Evolutionary conservation across 179 eudicot genomes (phyloP), one percentile per base, ranked within the genome.

Genomic region (Vitellaria paradoxa): DNA sequence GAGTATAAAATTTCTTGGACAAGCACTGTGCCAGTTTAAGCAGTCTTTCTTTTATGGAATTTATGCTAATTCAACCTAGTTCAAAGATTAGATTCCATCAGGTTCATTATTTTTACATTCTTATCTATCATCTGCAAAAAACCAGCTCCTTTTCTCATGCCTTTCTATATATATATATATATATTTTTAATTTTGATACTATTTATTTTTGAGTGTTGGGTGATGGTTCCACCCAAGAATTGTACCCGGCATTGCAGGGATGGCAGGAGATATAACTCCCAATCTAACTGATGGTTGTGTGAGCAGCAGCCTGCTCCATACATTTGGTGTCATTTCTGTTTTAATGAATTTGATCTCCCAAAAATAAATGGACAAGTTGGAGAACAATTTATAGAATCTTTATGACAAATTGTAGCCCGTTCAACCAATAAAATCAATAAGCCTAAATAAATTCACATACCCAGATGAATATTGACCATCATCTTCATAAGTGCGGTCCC

Each of bases 391-490:
- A 9, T 8, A 56, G 50, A 50, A 45, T 53, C 47, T 52, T 14
- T 18, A 37, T 71, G 18, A 24, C 37, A 55, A 15, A 53, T 30
- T 65, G 21, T 65, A 24, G 21, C 52, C 20, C 50, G 20, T 42
- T 42, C 7, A 67, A 42, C 37, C 26, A 53, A 13, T 47, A 74
- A 55, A 45, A 13, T 46, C 42, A 68, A 9, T 30, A 24, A 64
- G 26, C 1, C 52, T 62, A 9, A 57, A 56, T 47, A 56, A 14
- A 60, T 56, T 24, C n/a, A 71, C 82, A 79, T 84, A 96, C 99
- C 97, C 85, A 73, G 98, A 87, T 76, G 99, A 92, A 67, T 89
- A 88, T 61, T 82, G 94, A 75, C 91, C 97, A 83, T 94, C 95
- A 77, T 89, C 97, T 74, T 96, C 98, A 84, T 85, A 86, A 74